Evolutionary conservation across 345 rosid genomes (phyloP), one percentile per base, ranked within the genome.

Genomic region (Hibiscus mutabilis): DNA sequence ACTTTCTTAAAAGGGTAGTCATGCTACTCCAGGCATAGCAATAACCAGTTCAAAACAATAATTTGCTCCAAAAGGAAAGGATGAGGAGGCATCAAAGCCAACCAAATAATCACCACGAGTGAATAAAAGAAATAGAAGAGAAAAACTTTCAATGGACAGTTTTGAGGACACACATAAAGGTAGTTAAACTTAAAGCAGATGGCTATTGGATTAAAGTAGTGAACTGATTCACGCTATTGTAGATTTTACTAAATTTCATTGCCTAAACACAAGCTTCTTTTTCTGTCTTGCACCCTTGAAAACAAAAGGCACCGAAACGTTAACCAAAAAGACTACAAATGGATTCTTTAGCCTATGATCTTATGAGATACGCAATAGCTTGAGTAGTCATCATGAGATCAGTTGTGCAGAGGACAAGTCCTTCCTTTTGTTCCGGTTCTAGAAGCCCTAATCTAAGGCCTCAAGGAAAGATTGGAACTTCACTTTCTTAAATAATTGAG

Each of bases 31-130:
- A 42, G 53, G 52, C 31, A 65, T 65, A 65, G 53, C 21, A 69
- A 69, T 53, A 51, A 69, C 62, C 35, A 19, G 31, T 70, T 35
- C 47, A 70, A n/a, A 55, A 42, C 57, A 35, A 69, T 2, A 35
- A 56, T 33, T 53, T 27, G 8, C n/a, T 35, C 72, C 51, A 53
- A 29, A 33, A 19, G 18, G 72, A 35, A 53, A 13, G 47, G 68
- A 53, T 66, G 22, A 66, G 40, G 52, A 42, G 31, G 35, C 13
- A 24, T 66, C 14, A 46, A 46, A 24, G 21, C 22, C 19, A 25
- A 15, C 57, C 57, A 64, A 64, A 5, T 2, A 19, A 37, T 60
- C 10, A 66, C 8, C 15, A 1, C 5, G 51, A 68, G 27, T 4
- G 4, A 29, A 52, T 16, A 57, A 29, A 18, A 56, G 25, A 24